Evolutionary conservation across 257 asterid species (phyloP), one percentile per base, ranked within the genome.

Genomic region (Solanum rostratum): DNA sequence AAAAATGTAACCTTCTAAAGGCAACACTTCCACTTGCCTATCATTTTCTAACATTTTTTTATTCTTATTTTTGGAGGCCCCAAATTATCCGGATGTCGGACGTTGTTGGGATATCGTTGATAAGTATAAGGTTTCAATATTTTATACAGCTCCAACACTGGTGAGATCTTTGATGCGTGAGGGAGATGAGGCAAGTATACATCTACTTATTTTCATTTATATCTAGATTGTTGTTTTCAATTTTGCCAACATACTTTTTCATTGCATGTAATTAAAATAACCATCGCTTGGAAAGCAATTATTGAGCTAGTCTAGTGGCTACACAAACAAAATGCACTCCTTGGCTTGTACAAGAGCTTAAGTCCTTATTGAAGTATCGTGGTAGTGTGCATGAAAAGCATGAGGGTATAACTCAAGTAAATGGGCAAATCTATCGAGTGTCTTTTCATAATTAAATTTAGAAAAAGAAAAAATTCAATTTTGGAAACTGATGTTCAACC

Each of bases 21-120:
- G 46, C 45, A 22, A 66, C 41, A 60, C 52, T 74, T 74, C 9
- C 43, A 14, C 43, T 74, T 59, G 45, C 70, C 53, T 29, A 30
- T 22, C 84, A 74, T 74, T 43, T 46, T 74, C 60, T 74, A 27
- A 74, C 43, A 74, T 46, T 70, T 5, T 66, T 22, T 11, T 24
- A 22, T 74, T 73, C 49, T 46, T 49, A 46, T 46, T 50, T 83
- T 52, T 86, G 88, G 91, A 96, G 99, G 98, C 94, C 71, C 99
- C 99, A 81, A 96, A 88, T 85, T 94, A 96, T 91, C 99, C 99
- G n/a, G 90, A 94, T 92, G 83, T 93, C 82, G 98, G 99, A 70
- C 98, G 99, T 70, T 92, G 97, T 92, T 96, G 99, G 99, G 97
- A 95, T 83, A 96, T 96, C 89, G 98, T 96, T 66, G 99, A 96